These are phyloP conservation scores for Primulina tabacum DNA, from an alignment of 257 asterid species.

Conservation along the genomic window DNA sequence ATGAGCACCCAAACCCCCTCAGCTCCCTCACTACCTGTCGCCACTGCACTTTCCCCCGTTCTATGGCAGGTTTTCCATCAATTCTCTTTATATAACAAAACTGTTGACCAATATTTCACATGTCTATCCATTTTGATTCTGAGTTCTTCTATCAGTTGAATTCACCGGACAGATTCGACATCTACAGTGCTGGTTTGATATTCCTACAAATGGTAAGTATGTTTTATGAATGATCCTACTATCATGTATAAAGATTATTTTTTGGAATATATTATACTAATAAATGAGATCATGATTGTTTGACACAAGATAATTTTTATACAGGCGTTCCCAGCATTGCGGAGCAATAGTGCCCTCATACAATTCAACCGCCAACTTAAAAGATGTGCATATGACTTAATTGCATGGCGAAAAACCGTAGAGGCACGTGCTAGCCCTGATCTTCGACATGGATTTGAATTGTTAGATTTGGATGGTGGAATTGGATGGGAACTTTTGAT, in stretches of 20 bases:
- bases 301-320: conserved; percentile 10
- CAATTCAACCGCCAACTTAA: conserved; percentile 88
- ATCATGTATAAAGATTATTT: not conserved
- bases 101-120: not conserved
- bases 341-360: conserved; percentile 68
- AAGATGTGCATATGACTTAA: conserved; percentile 74
- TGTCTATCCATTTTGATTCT: conserved; percentile 17
- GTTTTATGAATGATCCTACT: not conserved
- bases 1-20: conserved; percentile 99
- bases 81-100: conserved; percentile 6
- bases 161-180: conserved; percentile 88
- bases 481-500: conserved; percentile 89
- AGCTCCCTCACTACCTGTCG: conserved; percentile 95
- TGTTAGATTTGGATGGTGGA: conserved; percentile 83
- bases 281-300: not conserved
- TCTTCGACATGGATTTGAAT: conserved; percentile 74
- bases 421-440: conserved; percentile 84
- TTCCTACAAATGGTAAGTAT: conserved; percentile 84
- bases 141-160: conserved; percentile 58
- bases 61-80: conserved; percentile 75
- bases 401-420: conserved; percentile 67
- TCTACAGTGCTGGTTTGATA: conserved; percentile 81
- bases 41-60: conserved; percentile 93
- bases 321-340: conserved; percentile 77
- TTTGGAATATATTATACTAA: not conserved